phyloP scores from a whole-genome alignment of 176 grass and related monocot species.

The Triticum turgidum region DNA sequence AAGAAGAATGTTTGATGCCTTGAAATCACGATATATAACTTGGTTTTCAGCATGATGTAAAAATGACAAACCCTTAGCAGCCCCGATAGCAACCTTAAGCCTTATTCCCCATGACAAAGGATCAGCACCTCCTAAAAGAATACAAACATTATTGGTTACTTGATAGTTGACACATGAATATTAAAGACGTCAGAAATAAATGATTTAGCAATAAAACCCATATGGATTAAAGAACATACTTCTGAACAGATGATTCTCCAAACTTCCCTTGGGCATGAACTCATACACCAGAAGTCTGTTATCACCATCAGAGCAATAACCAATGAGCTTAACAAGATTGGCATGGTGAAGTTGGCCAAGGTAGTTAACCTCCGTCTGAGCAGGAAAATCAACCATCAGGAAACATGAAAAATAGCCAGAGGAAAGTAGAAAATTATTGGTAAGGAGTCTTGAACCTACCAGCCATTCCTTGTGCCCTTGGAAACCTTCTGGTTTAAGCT shows the following conservation, averaged over 20 bases:
- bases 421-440: conserved; percentile 19
- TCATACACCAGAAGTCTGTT: conserved; percentile 90
- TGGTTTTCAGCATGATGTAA: conserved; percentile 83
- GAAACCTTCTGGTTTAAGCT: conserved; percentile 88
- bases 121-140: conserved; percentile 62
- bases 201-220: neutral
- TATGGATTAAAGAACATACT: conserved; percentile 47
- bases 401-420: conserved; percentile 1
- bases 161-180: conserved; percentile 7
- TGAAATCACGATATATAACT: conserved; percentile 99
- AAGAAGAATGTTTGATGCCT: conserved; percentile 98
- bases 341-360: conserved; percentile 87
- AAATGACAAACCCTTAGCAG: conserved; percentile 93
- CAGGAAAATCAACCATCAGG: conserved; percentile 14
- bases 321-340: conserved; percentile 92
- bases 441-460: conserved; percentile 45
- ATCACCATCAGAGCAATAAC: conserved; percentile 83
- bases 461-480: conserved; percentile 99
- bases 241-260: conserved; percentile 96
- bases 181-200: neutral
- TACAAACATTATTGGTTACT: conserved; percentile 21
- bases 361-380: conserved; percentile 92
- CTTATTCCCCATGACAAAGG: conserved; percentile 90
- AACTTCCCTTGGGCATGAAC: conserved; percentile 88
- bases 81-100: conserved; percentile 88